A percentile compares a stretch with the other conserved stretches of the same genome.
Conservation (phyloP, 257 asterid genomes). For the Osmanthus fragrans region DNA sequence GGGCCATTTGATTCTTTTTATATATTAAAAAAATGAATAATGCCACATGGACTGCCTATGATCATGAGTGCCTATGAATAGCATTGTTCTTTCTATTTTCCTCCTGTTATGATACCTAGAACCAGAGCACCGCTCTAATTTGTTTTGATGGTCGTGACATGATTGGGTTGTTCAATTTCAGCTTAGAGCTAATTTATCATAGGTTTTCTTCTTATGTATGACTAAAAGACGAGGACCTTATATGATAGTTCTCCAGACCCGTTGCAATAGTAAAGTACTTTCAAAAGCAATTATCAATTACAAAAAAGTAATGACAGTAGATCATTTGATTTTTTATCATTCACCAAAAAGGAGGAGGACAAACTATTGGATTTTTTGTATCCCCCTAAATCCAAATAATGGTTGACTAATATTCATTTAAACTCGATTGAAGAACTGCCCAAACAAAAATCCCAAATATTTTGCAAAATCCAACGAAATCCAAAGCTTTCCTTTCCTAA, state of each 20-base stretch:
- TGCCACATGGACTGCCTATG: no score
- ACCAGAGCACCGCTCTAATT: background rate
- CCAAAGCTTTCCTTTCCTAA: conserved; percentile 17
- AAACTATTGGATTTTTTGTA: background rate
- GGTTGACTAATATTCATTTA: background rate
- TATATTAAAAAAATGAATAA: no score
- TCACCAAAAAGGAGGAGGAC: background rate
- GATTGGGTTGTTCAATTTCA: no score
- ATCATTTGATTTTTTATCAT: no score
- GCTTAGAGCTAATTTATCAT: no score
- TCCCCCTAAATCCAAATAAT: background rate
- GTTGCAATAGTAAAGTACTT: background rate
- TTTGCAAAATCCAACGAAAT: conserved; percentile 13
- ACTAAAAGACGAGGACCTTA: background rate
- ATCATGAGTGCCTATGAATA: no score
- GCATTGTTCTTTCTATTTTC: background rate
- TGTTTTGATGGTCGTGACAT: no score
- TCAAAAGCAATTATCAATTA: background rate
- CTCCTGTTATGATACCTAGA: background rate
- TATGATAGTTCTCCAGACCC: background rate
- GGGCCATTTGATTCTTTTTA: no score
- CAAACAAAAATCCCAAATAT: background rate
- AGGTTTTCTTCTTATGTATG: no score
- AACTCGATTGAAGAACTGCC: background rate
- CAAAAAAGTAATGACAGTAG: background rate